Conservation (phyloP, 2,329 filamentous ascomycete genomes). For the Ascochyta viciae-villosae region DNA sequence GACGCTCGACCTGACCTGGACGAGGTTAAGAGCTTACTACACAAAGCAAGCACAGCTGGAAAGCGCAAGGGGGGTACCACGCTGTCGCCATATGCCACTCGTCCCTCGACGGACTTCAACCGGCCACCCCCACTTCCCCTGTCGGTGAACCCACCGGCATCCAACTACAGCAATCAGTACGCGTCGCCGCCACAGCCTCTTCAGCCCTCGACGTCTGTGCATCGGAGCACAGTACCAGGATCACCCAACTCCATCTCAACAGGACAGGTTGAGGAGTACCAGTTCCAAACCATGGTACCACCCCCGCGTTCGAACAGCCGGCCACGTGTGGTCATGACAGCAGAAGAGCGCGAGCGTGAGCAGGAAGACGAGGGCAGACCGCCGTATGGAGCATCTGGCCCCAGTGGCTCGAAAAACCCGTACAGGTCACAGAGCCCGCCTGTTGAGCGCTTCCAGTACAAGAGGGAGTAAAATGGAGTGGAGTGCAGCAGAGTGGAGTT, state of each 20-base stretch:
- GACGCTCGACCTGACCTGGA: constrained; percentile 54
- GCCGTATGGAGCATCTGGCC: constrained; percentile 19
- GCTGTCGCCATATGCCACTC: constrained; percentile 31
- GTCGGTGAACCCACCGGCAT: constrained; percentile 28
- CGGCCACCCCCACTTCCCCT: constrained; percentile 42
- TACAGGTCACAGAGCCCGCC: constrained; percentile 18
- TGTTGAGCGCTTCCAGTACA: constrained; percentile 8
- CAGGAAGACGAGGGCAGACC: constrained; percentile 27
- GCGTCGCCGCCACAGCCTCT: constrained; percentile 28
- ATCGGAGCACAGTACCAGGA: constrained; percentile 33
- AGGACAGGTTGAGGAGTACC: constrained; percentile 42
- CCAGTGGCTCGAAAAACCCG: constrained; percentile 26
- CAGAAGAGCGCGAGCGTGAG: constrained; percentile 23
- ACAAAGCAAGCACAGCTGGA: constrained; percentile 54
- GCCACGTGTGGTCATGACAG: constrained; percentile 21
- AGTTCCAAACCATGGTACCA: constrained; percentile 43
- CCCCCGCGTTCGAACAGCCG: constrained; percentile 35
- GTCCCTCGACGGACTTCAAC: constrained; percentile 28
- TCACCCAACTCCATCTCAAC: constrained; percentile 45
- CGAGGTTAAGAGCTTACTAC: constrained; percentile 55
- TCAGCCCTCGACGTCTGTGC: constrained; percentile 22
- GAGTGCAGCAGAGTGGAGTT: background rate
- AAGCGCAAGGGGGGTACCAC: constrained; percentile 48
- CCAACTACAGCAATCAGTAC: constrained; percentile 26
- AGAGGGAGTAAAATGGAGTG: constrained; percentile 3